phyloP scores from a whole-genome alignment of 2,329 filamentous ascomycete genomes.

The Aspergillus luchuensis region DNA sequence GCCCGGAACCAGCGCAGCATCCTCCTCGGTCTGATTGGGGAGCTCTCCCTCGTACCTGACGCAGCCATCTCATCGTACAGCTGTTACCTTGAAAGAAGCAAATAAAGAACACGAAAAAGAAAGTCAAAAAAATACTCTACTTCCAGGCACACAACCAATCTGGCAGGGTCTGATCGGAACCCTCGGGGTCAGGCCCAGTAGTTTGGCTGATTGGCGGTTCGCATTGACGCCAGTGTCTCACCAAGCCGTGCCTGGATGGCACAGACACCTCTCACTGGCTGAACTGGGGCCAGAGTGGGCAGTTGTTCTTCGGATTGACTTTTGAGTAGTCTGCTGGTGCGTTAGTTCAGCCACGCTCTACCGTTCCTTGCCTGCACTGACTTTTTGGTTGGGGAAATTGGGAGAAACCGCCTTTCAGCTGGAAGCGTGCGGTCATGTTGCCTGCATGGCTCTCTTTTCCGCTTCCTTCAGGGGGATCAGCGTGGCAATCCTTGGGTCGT shows the following conservation, averaged over 20 bases:
- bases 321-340: background rate
- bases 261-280: background rate
- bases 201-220: conserved; percentile 9
- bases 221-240: conserved; percentile 7
- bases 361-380: background rate
- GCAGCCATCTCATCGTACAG: background rate
- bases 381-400: background rate
- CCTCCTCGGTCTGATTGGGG: background rate
- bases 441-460: conserved; percentile 7
- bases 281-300: background rate
- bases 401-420: no score
- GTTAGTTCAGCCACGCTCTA: background rate
- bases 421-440: background rate
- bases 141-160: background rate
- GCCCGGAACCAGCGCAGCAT: background rate
- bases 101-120: background rate
- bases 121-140: background rate
- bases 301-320: conserved; percentile 1
- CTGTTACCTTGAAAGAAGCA: background rate
- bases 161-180: background rate
- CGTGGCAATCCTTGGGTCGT: background rate
- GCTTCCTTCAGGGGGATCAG: background rate
- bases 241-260: background rate
- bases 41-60: background rate
- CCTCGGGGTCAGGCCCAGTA: background rate